phyloP scores from a whole-genome alignment of 2,329 filamentous ascomycete genomes.

The Onygenales sp. region DNA sequence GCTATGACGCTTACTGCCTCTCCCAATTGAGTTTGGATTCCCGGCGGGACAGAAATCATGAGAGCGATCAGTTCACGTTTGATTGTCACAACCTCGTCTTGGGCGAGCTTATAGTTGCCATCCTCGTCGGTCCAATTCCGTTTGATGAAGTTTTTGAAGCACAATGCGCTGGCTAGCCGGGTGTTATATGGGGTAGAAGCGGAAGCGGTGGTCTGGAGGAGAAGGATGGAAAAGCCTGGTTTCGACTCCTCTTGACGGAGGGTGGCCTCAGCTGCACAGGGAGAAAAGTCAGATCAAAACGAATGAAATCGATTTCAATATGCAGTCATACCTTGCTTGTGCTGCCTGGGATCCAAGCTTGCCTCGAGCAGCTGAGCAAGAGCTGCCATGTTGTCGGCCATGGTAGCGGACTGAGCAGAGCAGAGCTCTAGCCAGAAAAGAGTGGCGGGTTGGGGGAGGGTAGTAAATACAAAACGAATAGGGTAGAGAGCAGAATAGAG shows the following conservation, averaged over 20 bases:
- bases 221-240: slow-evolving; percentile 74
- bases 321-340: slow-evolving; percentile 66
- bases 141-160: slow-evolving; percentile 98
- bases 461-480: neutral
- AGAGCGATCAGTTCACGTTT: slow-evolving; percentile 91
- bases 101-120: slow-evolving; percentile 79
- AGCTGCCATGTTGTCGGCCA: slow-evolving; percentile 52
- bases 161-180: slow-evolving; percentile 77
- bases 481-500: neutral
- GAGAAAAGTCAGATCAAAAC: slow-evolving; percentile 4
- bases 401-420: slow-evolving; percentile 29
- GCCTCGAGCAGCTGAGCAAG: slow-evolving; percentile 80
- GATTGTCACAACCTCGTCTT: slow-evolving; percentile 77
- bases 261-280: slow-evolving; percentile 61
- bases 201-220: slow-evolving; percentile 84
- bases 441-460: neutral
- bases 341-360: slow-evolving; percentile 77
- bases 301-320: slow-evolving; percentile 4
- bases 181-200: slow-evolving; percentile 64
- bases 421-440: slow-evolving; percentile 4
- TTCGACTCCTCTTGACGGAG: slow-evolving; percentile 72
- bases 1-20: slow-evolving; percentile 96
- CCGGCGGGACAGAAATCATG: slow-evolving; percentile 85
- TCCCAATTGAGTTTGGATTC: slow-evolving; percentile 85
- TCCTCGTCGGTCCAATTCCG: slow-evolving; percentile 94